These are phyloP conservation scores for Fusarium sacchari DNA, from an alignment of 2,329 filamentous ascomycete genomes.

Conservation along the genomic window DNA sequence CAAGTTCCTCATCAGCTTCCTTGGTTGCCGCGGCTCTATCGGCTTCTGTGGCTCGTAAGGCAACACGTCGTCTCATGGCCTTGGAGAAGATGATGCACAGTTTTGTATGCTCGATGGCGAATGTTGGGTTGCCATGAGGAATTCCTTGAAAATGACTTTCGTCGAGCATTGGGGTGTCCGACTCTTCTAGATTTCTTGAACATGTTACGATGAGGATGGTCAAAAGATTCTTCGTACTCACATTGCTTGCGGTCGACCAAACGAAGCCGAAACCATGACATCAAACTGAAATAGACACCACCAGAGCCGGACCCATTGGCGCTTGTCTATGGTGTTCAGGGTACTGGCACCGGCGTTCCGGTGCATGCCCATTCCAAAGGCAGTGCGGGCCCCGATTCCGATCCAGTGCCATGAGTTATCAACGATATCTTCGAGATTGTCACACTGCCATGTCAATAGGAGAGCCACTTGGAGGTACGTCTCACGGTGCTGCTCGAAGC, in stretches of 20 bases:
- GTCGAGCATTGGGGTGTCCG: constrained; percentile 57
- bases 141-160: constrained; percentile 57
- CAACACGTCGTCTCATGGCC: constrained; percentile 45
- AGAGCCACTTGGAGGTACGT: constrained; percentile 64
- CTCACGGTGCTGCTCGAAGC: constrained; percentile 63
- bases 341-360: constrained; percentile 46
- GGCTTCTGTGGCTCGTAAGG: constrained; percentile 35
- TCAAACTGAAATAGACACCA: constrained; percentile 55
- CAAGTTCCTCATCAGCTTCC: constrained; percentile 47
- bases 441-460: constrained; percentile 65
- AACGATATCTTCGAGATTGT: constrained; percentile 64
- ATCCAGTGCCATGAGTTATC: constrained; percentile 65
- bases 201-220: neutral
- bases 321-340: constrained; percentile 46
- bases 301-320: constrained; percentile 52
- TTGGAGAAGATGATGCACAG: constrained; percentile 61
- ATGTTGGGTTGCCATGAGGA: constrained; percentile 51
- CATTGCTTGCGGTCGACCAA: constrained; percentile 63
- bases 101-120: constrained; percentile 59
- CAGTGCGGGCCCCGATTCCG: constrained; percentile 61
- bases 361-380: constrained; percentile 65
- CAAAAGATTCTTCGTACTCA: constrained; percentile 31
- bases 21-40: constrained; percentile 43
- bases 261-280: constrained; percentile 50
- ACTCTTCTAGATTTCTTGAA: constrained; percentile 59